Evolutionary conservation across 345 rosid species (phyloP).

Genomic region (Aurinia saxatilis): DNA sequence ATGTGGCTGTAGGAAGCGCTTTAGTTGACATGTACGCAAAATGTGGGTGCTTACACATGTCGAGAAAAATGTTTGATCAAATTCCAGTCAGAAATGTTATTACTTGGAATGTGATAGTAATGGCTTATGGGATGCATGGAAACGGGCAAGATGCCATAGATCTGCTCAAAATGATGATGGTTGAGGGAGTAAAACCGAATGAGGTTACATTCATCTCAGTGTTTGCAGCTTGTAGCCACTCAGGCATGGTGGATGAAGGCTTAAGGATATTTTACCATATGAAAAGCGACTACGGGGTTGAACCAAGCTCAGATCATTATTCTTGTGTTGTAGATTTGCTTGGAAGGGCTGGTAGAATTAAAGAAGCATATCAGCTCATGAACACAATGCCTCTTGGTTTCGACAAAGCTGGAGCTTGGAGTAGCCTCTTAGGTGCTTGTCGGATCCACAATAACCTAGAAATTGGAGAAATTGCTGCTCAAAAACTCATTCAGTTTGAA

Average conservation of each 20-base stretch:
- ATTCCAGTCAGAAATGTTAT: constrained; percentile 61
- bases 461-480: constrained; percentile 71
- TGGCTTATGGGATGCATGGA: constrained; percentile 97
- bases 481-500: constrained; percentile 53
- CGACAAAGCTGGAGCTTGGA: constrained; percentile 68
- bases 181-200: constrained; percentile 50
- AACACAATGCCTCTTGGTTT: constrained; percentile 44
- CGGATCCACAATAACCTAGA: constrained; percentile 58
- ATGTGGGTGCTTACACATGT: constrained; percentile 60
- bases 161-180: constrained; percentile 49
- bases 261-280: constrained; percentile 53
- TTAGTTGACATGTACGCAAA: constrained; percentile 90
- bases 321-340: constrained; percentile 86
- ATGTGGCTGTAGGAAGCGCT: constrained; percentile 88
- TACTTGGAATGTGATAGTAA: constrained; percentile 84
- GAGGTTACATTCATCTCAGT: constrained; percentile 68
- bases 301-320: constrained; percentile 71
- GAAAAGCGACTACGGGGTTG: constrained; percentile 48
- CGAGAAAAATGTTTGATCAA: constrained; percentile 53
- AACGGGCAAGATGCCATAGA: constrained; percentile 60
- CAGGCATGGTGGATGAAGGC: constrained; percentile 82
- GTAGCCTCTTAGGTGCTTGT: constrained; percentile 87
- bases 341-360: constrained; percentile 74
- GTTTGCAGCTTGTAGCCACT: constrained; percentile 86
- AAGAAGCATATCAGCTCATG: constrained; percentile 52